Evolutionary conservation across 805 yeast species (phyloP).

Genomic region (Metschnikowia chrysomelidarum): DNA sequence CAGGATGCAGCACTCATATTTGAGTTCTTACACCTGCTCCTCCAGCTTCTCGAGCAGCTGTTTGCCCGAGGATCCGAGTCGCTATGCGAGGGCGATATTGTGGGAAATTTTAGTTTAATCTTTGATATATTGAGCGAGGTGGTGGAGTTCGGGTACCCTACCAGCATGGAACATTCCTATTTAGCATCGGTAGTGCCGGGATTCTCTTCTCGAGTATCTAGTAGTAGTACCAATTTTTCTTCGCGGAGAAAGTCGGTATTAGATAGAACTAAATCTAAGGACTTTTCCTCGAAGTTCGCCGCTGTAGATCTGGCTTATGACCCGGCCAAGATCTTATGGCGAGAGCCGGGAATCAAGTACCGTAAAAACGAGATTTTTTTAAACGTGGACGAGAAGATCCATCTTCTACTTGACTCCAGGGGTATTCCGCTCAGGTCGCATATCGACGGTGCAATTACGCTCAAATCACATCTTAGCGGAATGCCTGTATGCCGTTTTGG

Average conservation of each 20-base stretch:
- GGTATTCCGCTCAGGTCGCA: slow-evolving; percentile 65
- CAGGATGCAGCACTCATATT: slow-evolving; percentile 78
- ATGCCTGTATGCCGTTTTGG: slow-evolving; percentile 84
- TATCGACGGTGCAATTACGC: slow-evolving; percentile 71
- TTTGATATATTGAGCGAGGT: slow-evolving; percentile 79
- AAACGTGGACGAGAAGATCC: slow-evolving; percentile 73
- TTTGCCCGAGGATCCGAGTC: slow-evolving; percentile 20
- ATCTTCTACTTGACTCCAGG: slow-evolving; percentile 62
- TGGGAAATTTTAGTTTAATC: slow-evolving; percentile 63
- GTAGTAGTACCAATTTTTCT: slow-evolving; percentile 2
- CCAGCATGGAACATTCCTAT: slow-evolving; percentile 49
- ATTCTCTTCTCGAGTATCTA: slow-evolving; percentile 8
- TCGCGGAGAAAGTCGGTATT: slow-evolving; percentile 8
- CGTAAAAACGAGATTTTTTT: slow-evolving; percentile 78
- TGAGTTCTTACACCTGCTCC: slow-evolving; percentile 71
- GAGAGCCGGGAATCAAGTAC: slow-evolving; percentile 67
- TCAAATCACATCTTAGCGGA: slow-evolving; percentile 74
- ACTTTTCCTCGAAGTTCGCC: slow-evolving; percentile 4
- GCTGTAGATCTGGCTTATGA: slow-evolving; percentile 17
- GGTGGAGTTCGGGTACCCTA: slow-evolving; percentile 77
- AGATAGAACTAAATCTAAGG: slow-evolving; percentile 7
- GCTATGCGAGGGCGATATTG: slow-evolving; percentile 41
- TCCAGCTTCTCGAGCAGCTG: slow-evolving; percentile 45
- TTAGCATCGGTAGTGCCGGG: slow-evolving; percentile 19
- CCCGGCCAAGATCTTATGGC: slow-evolving; percentile 55